Evolutionary conservation across 495 filamentous ascomycete species (phyloP).

Genomic region (Aspergillus hancockii): DNA sequence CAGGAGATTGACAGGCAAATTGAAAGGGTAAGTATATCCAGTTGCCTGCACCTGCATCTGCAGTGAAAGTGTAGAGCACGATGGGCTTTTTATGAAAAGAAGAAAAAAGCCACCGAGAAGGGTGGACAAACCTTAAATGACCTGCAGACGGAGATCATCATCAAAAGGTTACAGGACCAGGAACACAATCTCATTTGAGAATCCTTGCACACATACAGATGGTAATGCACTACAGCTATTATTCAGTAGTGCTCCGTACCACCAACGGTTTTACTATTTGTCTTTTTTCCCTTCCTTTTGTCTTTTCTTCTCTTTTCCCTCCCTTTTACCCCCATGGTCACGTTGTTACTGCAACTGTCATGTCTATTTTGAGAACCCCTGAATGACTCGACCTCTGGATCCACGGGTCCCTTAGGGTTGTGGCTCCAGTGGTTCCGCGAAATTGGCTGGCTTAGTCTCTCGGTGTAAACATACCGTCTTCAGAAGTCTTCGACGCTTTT

Average conservation of each 20-base stretch:
- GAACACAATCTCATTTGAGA: constrained; percentile 1
- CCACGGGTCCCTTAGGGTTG: not conserved
- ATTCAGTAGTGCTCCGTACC: not conserved
- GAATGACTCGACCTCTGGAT: not conserved
- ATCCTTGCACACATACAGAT: not conserved
- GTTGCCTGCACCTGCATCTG: not conserved
- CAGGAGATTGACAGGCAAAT: not conserved
- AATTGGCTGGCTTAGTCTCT: too few species aligned
- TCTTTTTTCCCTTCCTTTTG: constrained; percentile 5
- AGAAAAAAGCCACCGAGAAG: constrained; percentile 6
- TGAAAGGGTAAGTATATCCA: not conserved
- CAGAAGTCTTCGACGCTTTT: too few species aligned
- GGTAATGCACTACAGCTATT: not conserved
- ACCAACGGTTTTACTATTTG: not conserved
- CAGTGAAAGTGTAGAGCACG: not conserved
- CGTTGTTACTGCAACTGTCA: too few species aligned
- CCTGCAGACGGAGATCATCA: constrained; percentile 14
- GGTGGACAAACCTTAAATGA: constrained; percentile 7
- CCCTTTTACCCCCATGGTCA: not conserved
- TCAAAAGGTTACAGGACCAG: not conserved
- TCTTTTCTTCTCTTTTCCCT: constrained; percentile 1
- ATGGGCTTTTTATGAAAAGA: not conserved
- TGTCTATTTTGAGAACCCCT: not conserved
- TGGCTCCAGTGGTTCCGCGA: not conserved
- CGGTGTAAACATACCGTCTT: too few species aligned